Evolutionary conservation across 768 basidiomycete species (phyloP), one percentile per base, ranked within the genome.

Genomic region (Kwoniella mangroviensis): DNA sequence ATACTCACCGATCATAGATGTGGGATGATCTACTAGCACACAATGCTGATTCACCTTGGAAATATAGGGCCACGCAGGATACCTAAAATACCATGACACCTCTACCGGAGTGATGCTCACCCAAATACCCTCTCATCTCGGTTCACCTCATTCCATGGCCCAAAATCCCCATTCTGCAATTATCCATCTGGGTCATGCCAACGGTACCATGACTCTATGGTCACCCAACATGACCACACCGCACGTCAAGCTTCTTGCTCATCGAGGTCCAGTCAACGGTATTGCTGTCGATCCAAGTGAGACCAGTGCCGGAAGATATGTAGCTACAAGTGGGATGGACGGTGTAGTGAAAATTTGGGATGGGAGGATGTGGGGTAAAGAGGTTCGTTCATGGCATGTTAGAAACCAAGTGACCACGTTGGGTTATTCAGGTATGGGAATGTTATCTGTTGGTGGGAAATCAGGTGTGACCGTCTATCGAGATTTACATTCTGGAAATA

Each of bases 331-430:
- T 1, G 95, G 95, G 0, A 86, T 89, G 71, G 97, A 99, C 78
- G 91, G 94, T 0, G 88, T 85, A 0, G 91, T 99, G 61, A 98
- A 98, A 77, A 86, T 98, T 1, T 99, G 97, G 97, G 97, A 98
- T 84, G 93, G 91, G 78, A 85, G 97, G 67, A 97, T 94, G 84
- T 98, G 94, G 94, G 93, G 91, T 73, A 91, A 92, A 9, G 88
- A 90, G 3, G 88, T 99, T 43, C 86, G 93, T 68, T 90, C 82
- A 86, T 91, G 94, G 93, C 85, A 83, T 10, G 86, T 91, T 49
- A 85, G 82, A 43, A 73, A 79, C 49, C 75, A 77, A 28, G 63
- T 92, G 13, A 88, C 89, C 0, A 90, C 90, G 67, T 73, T 94
- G 4, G 89, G 91, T 53, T 99, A 92, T 91, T 94, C 93, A 75